Evolutionary conservation across 139 green algal genomes (phyloP).

Genomic region (Pseudopediastrum boryanum): DNA sequence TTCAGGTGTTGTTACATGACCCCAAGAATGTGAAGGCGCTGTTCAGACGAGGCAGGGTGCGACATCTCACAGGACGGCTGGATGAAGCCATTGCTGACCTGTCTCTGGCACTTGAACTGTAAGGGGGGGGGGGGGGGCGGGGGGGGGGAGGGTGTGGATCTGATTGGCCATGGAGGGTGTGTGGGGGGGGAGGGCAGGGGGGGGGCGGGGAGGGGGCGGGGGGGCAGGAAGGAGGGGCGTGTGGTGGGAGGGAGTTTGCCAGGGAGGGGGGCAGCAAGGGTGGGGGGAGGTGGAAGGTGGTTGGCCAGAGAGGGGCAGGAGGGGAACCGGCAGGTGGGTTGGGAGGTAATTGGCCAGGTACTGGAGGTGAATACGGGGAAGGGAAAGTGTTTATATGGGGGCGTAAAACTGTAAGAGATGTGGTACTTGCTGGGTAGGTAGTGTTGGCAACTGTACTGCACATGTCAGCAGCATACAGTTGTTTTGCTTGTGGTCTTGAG

Average conservation of each 20-base stretch:
- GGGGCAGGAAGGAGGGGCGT: background rate
- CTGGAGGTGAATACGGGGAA: too few species aligned
- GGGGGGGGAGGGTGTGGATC: background rate
- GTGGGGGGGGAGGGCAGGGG: background rate
- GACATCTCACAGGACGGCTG: constrained; percentile 56
- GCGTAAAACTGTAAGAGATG: too few species aligned
- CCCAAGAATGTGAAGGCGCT: constrained; percentile 70
- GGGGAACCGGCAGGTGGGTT: too few species aligned
- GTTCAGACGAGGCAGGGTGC: constrained; percentile 72
- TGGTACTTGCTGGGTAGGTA: too few species aligned
- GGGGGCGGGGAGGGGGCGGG: background rate
- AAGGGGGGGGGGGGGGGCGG: background rate
- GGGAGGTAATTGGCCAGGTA: too few species aligned
- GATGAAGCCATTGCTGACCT: constrained; percentile 70
- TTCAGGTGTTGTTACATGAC: constrained; percentile 55
- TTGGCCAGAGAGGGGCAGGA: too few species aligned
- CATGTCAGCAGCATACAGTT: too few species aligned
- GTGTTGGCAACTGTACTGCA: too few species aligned
- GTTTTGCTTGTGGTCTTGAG: too few species aligned
- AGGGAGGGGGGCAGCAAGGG: background rate
- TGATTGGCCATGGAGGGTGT: background rate
- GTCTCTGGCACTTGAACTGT: constrained; percentile 49
- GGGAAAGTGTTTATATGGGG: too few species aligned
- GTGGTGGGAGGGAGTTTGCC: background rate
- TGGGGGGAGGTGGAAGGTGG: too few species aligned